These are phyloP conservation scores for Fusarium verrucosum DNA, from an alignment of 2,329 filamentous ascomycete genomes.

Conservation along the genomic window DNA sequence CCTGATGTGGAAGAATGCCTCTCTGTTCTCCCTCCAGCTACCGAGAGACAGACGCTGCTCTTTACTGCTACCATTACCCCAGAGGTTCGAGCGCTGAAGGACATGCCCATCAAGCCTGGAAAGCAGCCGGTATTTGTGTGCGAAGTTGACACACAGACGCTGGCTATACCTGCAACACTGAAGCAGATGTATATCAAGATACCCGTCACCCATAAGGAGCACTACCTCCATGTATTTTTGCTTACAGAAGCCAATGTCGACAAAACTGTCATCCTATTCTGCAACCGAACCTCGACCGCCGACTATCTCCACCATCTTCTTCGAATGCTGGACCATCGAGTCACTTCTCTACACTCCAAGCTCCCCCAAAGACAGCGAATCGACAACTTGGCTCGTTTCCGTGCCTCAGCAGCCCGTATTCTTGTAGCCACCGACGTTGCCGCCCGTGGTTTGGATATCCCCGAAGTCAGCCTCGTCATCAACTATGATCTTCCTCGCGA, in stretches of 20 bases:
- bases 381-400: conserved; percentile 89
- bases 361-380: conserved; percentile 86
- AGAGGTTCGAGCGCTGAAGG: conserved; percentile 87
- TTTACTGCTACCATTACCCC: conserved; percentile 97
- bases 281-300: conserved; percentile 89
- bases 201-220: conserved; percentile 91
- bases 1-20: conserved; percentile 92
- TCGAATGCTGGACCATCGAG: conserved; percentile 84
- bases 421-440: conserved; percentile 96
- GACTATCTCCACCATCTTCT: conserved; percentile 90
- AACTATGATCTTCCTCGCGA: conserved; percentile 98
- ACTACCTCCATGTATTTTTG: conserved; percentile 91
- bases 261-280: conserved; percentile 90
- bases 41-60: conserved; percentile 87
- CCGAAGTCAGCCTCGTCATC: conserved; percentile 86
- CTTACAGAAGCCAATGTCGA: conserved; percentile 77
- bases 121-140: conserved; percentile 86
- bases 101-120: conserved; percentile 73
- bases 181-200: conserved; percentile 87
- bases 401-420: conserved; percentile 86
- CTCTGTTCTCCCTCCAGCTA: conserved; percentile 78
- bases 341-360: conserved; percentile 89
- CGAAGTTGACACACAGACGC: conserved; percentile 79
- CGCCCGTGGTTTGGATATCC: conserved; percentile 93
- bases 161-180: conserved; percentile 83